These are phyloP conservation scores for Microdochium trichocladiopsis DNA, from an alignment of 2,329 filamentous ascomycete species.

Conservation along the genomic window DNA sequence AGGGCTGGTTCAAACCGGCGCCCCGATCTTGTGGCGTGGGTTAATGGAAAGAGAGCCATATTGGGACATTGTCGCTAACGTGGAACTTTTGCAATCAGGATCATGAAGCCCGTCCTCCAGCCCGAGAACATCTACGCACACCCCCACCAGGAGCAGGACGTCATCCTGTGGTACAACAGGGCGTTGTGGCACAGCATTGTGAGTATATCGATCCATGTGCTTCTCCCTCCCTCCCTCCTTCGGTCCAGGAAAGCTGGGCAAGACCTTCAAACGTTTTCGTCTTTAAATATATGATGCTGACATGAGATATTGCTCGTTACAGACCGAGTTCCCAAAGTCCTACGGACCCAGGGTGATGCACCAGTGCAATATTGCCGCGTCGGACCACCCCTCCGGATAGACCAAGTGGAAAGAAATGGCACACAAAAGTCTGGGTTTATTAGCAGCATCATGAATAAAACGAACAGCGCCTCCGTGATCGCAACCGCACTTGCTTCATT, in stretches of 20 bases:
- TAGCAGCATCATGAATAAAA: no score
- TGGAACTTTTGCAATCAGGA: slow-evolving; percentile 23
- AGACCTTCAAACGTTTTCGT: not conserved
- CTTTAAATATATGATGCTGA: not conserved
- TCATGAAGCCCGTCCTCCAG: slow-evolving; percentile 67
- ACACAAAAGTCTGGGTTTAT: no score
- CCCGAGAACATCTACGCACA: slow-evolving; percentile 64
- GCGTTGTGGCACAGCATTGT: slow-evolving; percentile 70
- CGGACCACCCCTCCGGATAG: slow-evolving; percentile 17
- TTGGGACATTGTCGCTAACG: no score
- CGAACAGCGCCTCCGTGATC: no score
- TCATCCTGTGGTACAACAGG: slow-evolving; percentile 74
- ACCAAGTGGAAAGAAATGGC: no score
- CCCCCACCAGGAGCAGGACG: slow-evolving; percentile 70
- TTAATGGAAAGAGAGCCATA: no score
- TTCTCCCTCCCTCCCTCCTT: not conserved
- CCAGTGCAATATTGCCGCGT: slow-evolving; percentile 23
- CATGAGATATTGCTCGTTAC: not conserved
- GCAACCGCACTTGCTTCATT: no score
- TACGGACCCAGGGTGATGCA: slow-evolving; percentile 30
- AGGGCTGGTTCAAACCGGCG: no score
- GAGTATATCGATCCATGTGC: no score
- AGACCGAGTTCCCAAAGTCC: slow-evolving; percentile 25
- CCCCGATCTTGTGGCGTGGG: no score
- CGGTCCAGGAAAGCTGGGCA: not conserved